phyloP scores from a whole-genome alignment of 257 asterid genomes.

The Ehretia macrophylla region DNA sequence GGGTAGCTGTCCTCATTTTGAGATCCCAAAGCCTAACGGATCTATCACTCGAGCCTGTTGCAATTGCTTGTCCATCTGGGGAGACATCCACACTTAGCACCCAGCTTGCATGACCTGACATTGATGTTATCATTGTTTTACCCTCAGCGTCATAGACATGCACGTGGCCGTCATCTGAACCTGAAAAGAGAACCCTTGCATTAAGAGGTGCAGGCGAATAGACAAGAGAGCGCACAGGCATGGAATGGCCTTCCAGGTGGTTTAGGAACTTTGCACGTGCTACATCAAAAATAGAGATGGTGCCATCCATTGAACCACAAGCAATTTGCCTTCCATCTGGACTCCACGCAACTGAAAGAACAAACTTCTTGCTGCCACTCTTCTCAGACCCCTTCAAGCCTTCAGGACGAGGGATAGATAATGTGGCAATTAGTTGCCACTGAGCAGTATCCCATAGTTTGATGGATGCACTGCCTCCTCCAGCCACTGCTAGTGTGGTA shows the following conservation, averaged over 20 bases:
- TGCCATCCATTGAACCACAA: constrained; percentile 93
- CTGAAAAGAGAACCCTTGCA: constrained; percentile 84
- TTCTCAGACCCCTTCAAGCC: constrained; percentile 61
- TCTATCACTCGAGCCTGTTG: constrained; percentile 86
- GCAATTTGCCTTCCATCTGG: constrained; percentile 78
- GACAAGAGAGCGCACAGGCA: constrained; percentile 90
- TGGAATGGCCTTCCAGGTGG: constrained; percentile 88
- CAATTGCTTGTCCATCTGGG: constrained; percentile 89
- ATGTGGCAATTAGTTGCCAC: constrained; percentile 64
- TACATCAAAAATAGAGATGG: constrained; percentile 82
- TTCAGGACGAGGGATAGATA: constrained; percentile 87
- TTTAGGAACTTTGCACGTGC: constrained; percentile 75
- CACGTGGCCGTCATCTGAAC: constrained; percentile 82
- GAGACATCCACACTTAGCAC: constrained; percentile 81
- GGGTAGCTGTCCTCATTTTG: constrained; percentile 88
- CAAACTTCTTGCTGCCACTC: constrained; percentile 75
- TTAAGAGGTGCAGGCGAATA: constrained; percentile 78
- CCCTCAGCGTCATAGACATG: constrained; percentile 87
- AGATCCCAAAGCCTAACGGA: constrained; percentile 90
- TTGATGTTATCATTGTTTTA: constrained; percentile 57
- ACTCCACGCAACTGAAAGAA: constrained; percentile 95
- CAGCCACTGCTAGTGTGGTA: constrained; percentile 89
- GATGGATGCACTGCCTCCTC: constrained; percentile 94
- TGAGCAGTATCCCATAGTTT: constrained; percentile 89
- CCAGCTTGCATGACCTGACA: constrained; percentile 95